Percentiles rank a stretch among this genome's conserved stretches.
Conservation (phyloP, 2,329 filamentous ascomycete species). For the Penicillium sp. region DNA sequence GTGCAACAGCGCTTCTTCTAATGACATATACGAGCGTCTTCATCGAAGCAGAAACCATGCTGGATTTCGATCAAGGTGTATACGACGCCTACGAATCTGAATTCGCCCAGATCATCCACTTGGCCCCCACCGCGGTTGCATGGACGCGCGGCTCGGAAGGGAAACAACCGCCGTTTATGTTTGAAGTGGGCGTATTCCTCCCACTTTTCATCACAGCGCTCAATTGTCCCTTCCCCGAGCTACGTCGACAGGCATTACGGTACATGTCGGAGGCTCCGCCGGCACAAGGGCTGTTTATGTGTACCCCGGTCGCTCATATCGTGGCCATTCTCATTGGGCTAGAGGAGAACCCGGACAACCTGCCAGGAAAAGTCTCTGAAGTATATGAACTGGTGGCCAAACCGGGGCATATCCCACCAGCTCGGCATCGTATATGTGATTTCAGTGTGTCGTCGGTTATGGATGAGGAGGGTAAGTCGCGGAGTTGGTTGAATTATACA, state of each 20-base stretch:
- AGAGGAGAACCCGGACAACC: not conserved
- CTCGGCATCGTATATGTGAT: not conserved
- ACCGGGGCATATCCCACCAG: not conserved
- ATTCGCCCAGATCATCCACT: conserved; percentile 14
- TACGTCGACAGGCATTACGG: conserved; percentile 14
- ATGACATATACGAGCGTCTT: conserved; percentile 19
- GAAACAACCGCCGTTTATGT: conserved; percentile 17
- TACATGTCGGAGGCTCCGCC: conserved; percentile 15
- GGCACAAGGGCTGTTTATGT: conserved; percentile 19
- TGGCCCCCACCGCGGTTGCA: conserved; percentile 11
- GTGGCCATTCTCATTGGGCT: not conserved
- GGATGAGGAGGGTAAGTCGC: not conserved
- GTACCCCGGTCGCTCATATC: not conserved
- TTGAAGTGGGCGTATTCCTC: conserved; percentile 21
- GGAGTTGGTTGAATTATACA: not conserved
- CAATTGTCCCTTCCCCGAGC: conserved; percentile 14
- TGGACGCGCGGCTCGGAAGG: conserved; percentile 12
- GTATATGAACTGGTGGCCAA: not conserved
- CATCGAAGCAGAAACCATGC: conserved; percentile 15
- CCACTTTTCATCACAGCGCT: conserved; percentile 21
- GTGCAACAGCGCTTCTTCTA: conserved; percentile 5
- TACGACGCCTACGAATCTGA: conserved; percentile 16
- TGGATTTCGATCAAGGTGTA: conserved; percentile 11
- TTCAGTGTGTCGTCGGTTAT: not conserved
- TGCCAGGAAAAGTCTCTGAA: not conserved